These are phyloP conservation scores for Elsinoe australis DNA, from an alignment of 2,329 filamentous ascomycete species.

Conservation along the genomic window DNA sequence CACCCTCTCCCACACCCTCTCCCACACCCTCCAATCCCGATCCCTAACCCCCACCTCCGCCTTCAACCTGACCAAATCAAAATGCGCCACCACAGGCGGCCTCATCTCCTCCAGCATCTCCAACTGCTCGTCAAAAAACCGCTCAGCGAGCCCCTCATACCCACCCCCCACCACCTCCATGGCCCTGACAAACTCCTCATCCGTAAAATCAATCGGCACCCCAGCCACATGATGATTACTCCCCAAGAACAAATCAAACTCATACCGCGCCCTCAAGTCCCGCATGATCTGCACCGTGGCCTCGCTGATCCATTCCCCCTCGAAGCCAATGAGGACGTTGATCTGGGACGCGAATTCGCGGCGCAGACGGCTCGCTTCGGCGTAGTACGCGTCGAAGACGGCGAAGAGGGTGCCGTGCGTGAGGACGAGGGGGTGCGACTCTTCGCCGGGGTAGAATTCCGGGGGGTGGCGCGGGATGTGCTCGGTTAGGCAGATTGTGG, in stretches of 20 bases:
- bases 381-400: slow-evolving; percentile 63
- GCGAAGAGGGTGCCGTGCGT: slow-evolving; percentile 40
- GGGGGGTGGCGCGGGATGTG: slow-evolving; percentile 78
- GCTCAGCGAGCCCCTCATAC: slow-evolving; percentile 67
- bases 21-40: slow-evolving; percentile 25
- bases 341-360: slow-evolving; percentile 62
- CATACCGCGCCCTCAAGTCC: slow-evolving; percentile 50
- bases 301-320: slow-evolving; percentile 83
- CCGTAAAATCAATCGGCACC: slow-evolving; percentile 83
- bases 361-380: slow-evolving; percentile 67
- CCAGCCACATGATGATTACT: slow-evolving; percentile 84
- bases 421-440: slow-evolving; percentile 31
- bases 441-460: slow-evolving; percentile 92
- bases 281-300: slow-evolving; percentile 47
- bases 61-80: slow-evolving; percentile 81
- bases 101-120: slow-evolving; percentile 66
- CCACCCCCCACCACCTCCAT: slow-evolving; percentile 49
- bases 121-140: slow-evolving; percentile 82
- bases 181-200: slow-evolving; percentile 57
- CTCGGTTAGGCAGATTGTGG: slow-evolving; percentile 80
- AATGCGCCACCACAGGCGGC: slow-evolving; percentile 82
- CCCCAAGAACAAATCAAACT: slow-evolving; percentile 84
- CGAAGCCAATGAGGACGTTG: slow-evolving; percentile 78
- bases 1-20: slow-evolving; percentile 64
- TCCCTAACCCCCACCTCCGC: slow-evolving; percentile 51